Evolutionary conservation across 2,329 filamentous ascomycete genomes (phyloP).

Genomic region (Pochonia chlamydosporia): DNA sequence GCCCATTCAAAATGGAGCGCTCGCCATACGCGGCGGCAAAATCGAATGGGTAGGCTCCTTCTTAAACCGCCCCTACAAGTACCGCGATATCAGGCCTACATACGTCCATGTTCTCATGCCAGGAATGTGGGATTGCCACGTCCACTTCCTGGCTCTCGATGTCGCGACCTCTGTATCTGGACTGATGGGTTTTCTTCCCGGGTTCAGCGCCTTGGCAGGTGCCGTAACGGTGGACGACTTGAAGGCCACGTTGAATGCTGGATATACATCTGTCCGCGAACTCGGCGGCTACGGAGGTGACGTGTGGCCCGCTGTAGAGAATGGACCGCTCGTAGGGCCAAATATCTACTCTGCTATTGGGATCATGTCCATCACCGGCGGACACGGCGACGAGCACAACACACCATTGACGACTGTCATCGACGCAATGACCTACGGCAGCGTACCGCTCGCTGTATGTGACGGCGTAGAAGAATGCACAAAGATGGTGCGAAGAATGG

Average conservation of each 20-base stretch:
- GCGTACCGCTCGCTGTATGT: conserved; percentile 23
- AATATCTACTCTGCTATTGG: conserved; percentile 42
- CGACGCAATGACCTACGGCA: conserved; percentile 27
- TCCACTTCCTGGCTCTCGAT: conserved; percentile 36
- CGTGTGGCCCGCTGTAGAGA: conserved; percentile 33
- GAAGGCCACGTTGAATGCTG: conserved; percentile 34
- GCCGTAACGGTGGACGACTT: conserved; percentile 18
- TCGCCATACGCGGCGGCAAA: conserved; percentile 29
- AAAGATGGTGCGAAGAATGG: conserved; percentile 31
- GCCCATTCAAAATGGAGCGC: conserved; percentile 24
- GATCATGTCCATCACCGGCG: conserved; percentile 39
- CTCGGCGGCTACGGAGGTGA: conserved; percentile 41
- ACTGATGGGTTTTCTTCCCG: conserved; percentile 6
- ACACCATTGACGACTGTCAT: conserved; percentile 24
- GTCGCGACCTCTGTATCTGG: not conserved
- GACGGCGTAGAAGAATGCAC: conserved; percentile 36
- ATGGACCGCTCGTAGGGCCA: conserved; percentile 38
- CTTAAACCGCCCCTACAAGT: conserved; percentile 7
- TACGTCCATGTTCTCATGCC: conserved; percentile 42
- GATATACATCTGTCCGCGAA: conserved; percentile 46
- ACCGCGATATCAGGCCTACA: conserved; percentile 19
- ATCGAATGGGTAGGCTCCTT: conserved; percentile 31
- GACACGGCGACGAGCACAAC: conserved; percentile 37
- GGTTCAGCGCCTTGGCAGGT: conserved; percentile 9
- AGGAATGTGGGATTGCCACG: conserved; percentile 48